Conservation (phyloP, 139 green algal genomes). For the Mesotaenium endlicherianum region DNA sequence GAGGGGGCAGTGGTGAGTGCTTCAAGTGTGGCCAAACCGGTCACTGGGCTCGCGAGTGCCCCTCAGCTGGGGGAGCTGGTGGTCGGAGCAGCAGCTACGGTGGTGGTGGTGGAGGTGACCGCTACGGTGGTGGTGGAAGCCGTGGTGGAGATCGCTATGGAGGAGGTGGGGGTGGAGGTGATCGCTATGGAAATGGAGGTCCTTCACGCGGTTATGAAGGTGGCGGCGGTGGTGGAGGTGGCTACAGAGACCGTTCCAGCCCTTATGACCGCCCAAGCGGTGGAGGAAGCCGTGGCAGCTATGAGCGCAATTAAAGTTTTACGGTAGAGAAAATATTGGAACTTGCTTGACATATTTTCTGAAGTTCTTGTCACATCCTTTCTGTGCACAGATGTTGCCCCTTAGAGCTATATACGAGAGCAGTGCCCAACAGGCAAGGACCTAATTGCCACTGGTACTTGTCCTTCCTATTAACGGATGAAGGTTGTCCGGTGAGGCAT, state of each 20-base stretch:
- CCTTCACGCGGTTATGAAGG: constrained; percentile 1
- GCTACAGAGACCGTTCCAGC: constrained; percentile 10
- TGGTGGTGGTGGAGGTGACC: constrained; percentile 20
- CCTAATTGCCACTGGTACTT: too few relatives aligned
- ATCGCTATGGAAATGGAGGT: background rate
- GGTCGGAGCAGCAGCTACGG: constrained; percentile 2
- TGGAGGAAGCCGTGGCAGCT: background rate
- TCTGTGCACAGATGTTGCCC: too few relatives aligned
- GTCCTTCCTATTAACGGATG: too few relatives aligned
- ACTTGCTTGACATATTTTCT: too few relatives aligned
- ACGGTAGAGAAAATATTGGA: too few relatives aligned
- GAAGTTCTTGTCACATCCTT: too few relatives aligned
- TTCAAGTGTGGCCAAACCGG: constrained; percentile 42
- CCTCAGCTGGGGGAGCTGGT: constrained; percentile 22
- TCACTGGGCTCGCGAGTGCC: constrained; percentile 39
- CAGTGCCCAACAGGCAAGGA: too few relatives aligned
- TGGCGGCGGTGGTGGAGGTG: background rate
- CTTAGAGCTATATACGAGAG: too few relatives aligned
- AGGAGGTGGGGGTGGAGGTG: constrained; percentile 3
- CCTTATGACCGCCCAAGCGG: constrained; percentile 26
- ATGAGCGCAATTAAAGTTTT: constrained; percentile 33
- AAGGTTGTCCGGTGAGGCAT: too few relatives aligned
- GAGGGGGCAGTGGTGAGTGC: constrained; percentile 36
- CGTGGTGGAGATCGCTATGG: constrained; percentile 17
- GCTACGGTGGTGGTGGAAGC: constrained; percentile 3